Percentiles rank a stretch among this genome's conserved stretches.
Conservation (phyloP, 2,329 filamentous ascomycete species). For the Verruconis gallopava region DNA sequence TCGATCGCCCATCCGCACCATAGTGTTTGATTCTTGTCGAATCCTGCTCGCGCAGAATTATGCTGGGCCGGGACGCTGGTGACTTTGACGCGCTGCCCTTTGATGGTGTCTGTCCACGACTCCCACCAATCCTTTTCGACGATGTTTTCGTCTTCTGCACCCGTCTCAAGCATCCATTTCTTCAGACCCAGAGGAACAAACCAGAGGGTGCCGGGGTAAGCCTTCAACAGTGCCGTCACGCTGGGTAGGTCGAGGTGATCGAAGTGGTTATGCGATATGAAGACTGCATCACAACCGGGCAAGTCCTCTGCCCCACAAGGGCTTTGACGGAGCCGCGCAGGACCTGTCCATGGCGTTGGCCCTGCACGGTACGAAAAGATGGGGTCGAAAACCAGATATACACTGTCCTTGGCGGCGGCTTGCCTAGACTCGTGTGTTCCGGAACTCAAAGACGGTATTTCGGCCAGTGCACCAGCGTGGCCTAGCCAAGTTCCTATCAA, state of each 20-base stretch:
- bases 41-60: constrained; percentile 4
- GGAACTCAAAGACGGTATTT: neutral
- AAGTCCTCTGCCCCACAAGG: constrained; percentile 6
- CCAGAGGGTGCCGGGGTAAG: constrained; percentile 6
- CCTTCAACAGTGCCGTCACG: neutral
- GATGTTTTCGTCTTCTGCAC: constrained; percentile 2
- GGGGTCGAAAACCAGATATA: constrained; percentile 7
- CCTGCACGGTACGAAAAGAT: constrained; percentile 6
- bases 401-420: neutral
- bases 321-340: constrained; percentile 4
- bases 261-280: constrained; percentile 15
- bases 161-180: constrained; percentile 6
- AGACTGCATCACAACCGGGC: constrained; percentile 8
- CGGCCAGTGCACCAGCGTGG: constrained; percentile 8
- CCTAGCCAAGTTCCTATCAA: constrained; percentile 9
- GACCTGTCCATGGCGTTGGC: constrained; percentile 7
- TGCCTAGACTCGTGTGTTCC: too few relatives aligned
- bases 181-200: constrained; percentile 9
- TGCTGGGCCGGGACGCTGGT: constrained; percentile 9
- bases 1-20: constrained; percentile 9
- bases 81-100: neutral
- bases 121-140: constrained; percentile 10
- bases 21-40: constrained; percentile 4
- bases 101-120: neutral
- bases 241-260: constrained; percentile 9